These are phyloP conservation scores for Paxillus rubicundulus DNA, from an alignment of 768 basidiomycete genomes.

Conservation along the genomic window DNA sequence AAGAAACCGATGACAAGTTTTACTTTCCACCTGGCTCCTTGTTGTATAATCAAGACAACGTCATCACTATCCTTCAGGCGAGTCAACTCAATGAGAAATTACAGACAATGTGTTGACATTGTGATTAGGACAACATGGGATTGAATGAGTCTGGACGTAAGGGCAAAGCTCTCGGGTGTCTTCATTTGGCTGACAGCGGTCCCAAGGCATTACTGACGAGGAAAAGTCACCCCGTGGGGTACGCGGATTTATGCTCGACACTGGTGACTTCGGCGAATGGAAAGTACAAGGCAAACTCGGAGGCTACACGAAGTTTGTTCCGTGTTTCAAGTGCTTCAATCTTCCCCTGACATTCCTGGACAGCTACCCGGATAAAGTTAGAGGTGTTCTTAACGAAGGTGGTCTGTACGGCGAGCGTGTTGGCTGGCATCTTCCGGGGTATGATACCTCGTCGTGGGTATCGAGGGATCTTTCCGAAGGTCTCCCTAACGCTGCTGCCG, in stretches of 20 bases:
- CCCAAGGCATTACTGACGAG: slow-evolving; percentile 42
- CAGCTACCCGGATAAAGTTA: slow-evolving; percentile 72
- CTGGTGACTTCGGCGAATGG: slow-evolving; percentile 60
- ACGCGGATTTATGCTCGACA: slow-evolving; percentile 68
- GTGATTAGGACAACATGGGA: slow-evolving; percentile 72
- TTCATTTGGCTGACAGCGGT: slow-evolving; percentile 1
- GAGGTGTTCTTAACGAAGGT: slow-evolving; percentile 71
- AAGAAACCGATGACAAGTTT: slow-evolving; percentile 69
- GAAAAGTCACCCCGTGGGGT: slow-evolving; percentile 77
- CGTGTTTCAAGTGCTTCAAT: not conserved
- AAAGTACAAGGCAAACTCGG: slow-evolving; percentile 75
- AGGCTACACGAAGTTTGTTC: slow-evolving; percentile 60
- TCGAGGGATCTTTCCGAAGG: slow-evolving; percentile 55
- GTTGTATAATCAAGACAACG: slow-evolving; percentile 55
- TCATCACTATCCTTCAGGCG: slow-evolving; percentile 76
- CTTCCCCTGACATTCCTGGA: not conserved
- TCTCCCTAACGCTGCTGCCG: slow-evolving; percentile 55
- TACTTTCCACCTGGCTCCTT: slow-evolving; percentile 58
- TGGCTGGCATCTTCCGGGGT: slow-evolving; percentile 76
- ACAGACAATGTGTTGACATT: not conserved
- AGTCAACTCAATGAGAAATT: slow-evolving; percentile 5
- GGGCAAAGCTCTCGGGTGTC: slow-evolving; percentile 8
- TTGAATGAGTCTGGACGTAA: slow-evolving; percentile 59
- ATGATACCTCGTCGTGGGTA: slow-evolving; percentile 60
- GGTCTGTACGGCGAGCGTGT: slow-evolving; percentile 67